Percentiles rank a stretch among this genome's conserved stretches.
Conservation (phyloP, 306 rosid genomes). For the Psophocarpus tetragonolobus region DNA sequence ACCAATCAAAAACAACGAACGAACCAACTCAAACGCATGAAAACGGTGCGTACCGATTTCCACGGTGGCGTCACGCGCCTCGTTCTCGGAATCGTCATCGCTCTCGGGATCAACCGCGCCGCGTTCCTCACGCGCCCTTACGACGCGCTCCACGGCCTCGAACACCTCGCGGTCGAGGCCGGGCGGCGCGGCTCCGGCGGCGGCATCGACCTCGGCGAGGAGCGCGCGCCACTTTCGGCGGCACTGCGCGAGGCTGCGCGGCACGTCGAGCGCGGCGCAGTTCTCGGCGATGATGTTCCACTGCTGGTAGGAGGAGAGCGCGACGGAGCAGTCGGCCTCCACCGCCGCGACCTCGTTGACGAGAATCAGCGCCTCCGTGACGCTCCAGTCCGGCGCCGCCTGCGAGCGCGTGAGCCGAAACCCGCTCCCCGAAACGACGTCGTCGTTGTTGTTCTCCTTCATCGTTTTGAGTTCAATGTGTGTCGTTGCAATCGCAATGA, state of each 20-base stretch:
- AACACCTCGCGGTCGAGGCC: constrained; percentile 61
- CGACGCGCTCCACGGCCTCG: constrained; percentile 42
- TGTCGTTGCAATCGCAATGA: no score
- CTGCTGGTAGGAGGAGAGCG: constrained; percentile 41
- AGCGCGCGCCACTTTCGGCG: constrained; percentile 73
- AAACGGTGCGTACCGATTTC: constrained; percentile 53
- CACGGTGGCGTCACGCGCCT: constrained; percentile 40
- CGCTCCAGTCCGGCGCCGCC: constrained; percentile 66
- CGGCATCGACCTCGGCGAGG: constrained; percentile 22
- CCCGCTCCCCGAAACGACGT: constrained; percentile 2
- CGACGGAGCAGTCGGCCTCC: constrained; percentile 66
- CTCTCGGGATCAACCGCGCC: constrained; percentile 52
- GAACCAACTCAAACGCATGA: not conserved
- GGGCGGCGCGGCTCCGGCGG: constrained; percentile 20
- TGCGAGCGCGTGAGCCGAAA: constrained; percentile 65
- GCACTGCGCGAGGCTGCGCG: constrained; percentile 57
- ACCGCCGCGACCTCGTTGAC: constrained; percentile 74
- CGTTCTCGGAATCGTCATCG: constrained; percentile 47
- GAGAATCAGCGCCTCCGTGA: constrained; percentile 57
- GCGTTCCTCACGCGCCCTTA: constrained; percentile 47
- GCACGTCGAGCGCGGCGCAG: constrained; percentile 55
- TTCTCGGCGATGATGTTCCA: constrained; percentile 48
- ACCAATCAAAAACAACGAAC: no score
- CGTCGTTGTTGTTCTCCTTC: constrained; percentile 20
- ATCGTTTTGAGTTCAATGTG: no score